These are phyloP conservation scores for Candida tropicalis DNA, from an alignment of 1,139 yeast genomes.

Conservation along the genomic window DNA sequence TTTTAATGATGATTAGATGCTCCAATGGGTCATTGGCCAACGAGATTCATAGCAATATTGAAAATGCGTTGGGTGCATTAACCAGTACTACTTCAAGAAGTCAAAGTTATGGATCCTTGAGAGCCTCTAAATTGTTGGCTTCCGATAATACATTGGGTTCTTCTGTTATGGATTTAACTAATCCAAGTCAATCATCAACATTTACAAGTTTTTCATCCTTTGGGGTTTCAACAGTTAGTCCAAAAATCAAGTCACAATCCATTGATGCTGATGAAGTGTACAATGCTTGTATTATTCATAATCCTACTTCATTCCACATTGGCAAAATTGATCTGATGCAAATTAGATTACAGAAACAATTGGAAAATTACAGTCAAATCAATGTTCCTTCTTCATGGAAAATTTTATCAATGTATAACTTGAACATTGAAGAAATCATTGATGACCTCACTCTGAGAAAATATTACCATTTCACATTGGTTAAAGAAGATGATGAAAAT, in stretches of 20 bases:
- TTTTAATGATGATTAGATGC: constrained; percentile 41
- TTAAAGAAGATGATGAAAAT: constrained; percentile 20
- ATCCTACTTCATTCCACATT: constrained; percentile 27
- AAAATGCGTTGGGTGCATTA: constrained; percentile 31
- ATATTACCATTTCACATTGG: constrained; percentile 34
- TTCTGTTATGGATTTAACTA: constrained; percentile 34
- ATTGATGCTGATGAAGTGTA: constrained; percentile 13
- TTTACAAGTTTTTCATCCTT: constrained; percentile 35
- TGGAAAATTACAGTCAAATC: constrained; percentile 28
- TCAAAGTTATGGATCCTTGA: constrained; percentile 22
- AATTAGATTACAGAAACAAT: constrained; percentile 42
- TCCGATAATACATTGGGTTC: constrained; percentile 41
- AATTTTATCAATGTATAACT: constrained; percentile 42
- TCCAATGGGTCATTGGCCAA: constrained; percentile 28
- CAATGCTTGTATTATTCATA: constrained; percentile 20
- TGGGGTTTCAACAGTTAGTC: constrained; percentile 4
- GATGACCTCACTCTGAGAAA: constrained; percentile 29
- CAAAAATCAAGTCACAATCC: not conserved
- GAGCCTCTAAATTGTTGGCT: constrained; percentile 21
- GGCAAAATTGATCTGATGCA: constrained; percentile 31
- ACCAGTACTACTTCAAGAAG: constrained; percentile 18
- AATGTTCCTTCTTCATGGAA: constrained; percentile 47
- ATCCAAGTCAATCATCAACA: constrained; percentile 38
- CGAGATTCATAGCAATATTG: constrained; percentile 29
- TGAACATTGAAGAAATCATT: constrained; percentile 31